Conservation (phyloP, 192 early-diverging fungal genomes). For the Podila epigama region DNA sequence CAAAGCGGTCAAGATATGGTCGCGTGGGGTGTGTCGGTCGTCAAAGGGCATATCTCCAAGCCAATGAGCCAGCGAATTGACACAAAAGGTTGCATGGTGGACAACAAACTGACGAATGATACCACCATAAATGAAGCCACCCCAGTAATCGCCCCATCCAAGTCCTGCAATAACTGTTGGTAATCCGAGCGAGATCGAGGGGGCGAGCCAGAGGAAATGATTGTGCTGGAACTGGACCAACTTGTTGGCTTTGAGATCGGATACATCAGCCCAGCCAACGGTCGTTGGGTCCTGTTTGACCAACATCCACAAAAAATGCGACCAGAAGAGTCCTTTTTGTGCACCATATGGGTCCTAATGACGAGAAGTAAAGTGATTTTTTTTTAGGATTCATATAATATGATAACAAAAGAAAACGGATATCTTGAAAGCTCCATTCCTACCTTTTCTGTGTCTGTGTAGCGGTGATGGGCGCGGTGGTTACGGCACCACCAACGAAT, state of each 20-base stretch:
- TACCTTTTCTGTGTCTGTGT: conserved; percentile 51
- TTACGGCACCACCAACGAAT: conserved; percentile 85
- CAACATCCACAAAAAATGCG: conserved; percentile 87
- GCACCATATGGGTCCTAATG: conserved; percentile 79
- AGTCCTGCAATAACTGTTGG: conserved; percentile 83
- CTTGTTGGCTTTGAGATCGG: conserved; percentile 78
- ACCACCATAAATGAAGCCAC: conserved; percentile 80
- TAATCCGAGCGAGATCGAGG: conserved; percentile 73
- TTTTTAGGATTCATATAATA: neutral
- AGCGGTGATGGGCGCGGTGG: conserved; percentile 86
- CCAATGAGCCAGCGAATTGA: conserved; percentile 85
- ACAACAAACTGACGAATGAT: conserved; percentile 73
- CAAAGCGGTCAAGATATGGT: conserved; percentile 82
- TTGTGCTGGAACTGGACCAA: conserved; percentile 81
- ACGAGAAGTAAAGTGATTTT: conserved; percentile 55
- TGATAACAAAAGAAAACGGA: neutral
- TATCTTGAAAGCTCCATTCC: neutral
- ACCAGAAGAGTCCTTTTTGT: conserved; percentile 78
- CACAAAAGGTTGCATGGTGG: conserved; percentile 87
- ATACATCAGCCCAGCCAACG: conserved; percentile 77
- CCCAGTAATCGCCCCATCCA: conserved; percentile 79
- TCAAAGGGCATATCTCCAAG: conserved; percentile 80
- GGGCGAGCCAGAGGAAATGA: conserved; percentile 73
- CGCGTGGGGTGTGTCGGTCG: conserved; percentile 82
- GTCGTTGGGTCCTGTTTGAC: conserved; percentile 69